Evolutionary conservation across 352 stramenopile species (phyloP).

Genomic region (Phytophthora tubulina): DNA sequence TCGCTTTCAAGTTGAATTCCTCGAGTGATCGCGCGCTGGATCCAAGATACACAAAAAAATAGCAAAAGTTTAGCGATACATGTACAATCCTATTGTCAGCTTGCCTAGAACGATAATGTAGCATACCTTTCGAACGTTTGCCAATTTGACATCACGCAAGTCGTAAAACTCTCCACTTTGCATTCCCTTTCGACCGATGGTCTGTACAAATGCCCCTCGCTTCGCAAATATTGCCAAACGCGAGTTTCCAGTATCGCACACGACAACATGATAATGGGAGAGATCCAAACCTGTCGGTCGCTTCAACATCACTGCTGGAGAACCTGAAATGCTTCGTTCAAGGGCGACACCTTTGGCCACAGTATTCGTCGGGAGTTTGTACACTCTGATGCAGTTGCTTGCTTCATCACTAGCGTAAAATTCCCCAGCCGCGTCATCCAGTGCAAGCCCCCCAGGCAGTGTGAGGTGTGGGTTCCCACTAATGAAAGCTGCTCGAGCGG

Average conservation of each 20-base stretch:
- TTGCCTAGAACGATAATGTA: background rate
- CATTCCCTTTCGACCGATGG: conserved; percentile 53
- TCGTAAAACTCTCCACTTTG: conserved; percentile 53
- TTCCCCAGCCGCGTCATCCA: conserved; percentile 68
- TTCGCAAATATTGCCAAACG: conserved; percentile 68
- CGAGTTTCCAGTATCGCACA: conserved; percentile 67
- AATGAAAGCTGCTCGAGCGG: conserved; percentile 34
- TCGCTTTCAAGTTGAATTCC: conserved; percentile 44
- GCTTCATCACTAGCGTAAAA: conserved; percentile 69
- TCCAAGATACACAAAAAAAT: background rate
- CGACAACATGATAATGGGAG: conserved; percentile 76
- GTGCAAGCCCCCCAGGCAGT: conserved; percentile 38
- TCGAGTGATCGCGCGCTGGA: conserved; percentile 55
- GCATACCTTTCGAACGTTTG: conserved; percentile 70
- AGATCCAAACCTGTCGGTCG: conserved; percentile 57
- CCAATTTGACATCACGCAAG: conserved; percentile 61
- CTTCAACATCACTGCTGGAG: conserved; percentile 37
- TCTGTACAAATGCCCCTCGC: conserved; percentile 59
- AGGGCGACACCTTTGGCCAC: conserved; percentile 28
- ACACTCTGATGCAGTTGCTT: conserved; percentile 63
- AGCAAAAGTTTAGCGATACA: conserved; percentile 5
- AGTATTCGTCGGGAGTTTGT: conserved; percentile 38
- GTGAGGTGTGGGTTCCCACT: conserved; percentile 23
- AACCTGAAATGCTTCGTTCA: conserved; percentile 36
- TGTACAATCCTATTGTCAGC: background rate